phyloP scores from a whole-genome alignment of 106 monocot genomes.

The Acanthochlamys bracteata region DNA sequence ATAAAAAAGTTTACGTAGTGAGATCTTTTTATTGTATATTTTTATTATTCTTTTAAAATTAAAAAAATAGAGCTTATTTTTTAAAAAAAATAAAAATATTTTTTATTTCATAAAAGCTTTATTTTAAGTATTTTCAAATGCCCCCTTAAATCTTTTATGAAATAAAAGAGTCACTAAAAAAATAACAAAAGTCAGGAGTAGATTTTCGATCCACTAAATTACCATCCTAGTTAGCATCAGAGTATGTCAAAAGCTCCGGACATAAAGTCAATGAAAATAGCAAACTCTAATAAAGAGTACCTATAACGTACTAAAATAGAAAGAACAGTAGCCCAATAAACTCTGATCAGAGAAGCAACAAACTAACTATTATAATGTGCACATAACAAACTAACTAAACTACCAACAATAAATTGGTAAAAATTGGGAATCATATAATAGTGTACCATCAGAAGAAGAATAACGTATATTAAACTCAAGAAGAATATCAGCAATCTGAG shows the following conservation, averaged over 20 bases:
- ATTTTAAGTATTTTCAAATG: too few relatives aligned
- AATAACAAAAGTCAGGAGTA: slow-evolving; percentile 2
- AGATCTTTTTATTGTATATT: too few relatives aligned
- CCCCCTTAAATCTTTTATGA: not conserved
- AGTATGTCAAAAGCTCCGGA: not conserved
- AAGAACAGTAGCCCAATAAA: not conserved
- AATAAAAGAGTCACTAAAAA: not conserved
- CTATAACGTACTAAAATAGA: not conserved
- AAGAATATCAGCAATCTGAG: not conserved
- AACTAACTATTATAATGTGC: slow-evolving; percentile 5
- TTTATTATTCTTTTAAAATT: too few relatives aligned
- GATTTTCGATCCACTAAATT: not conserved
- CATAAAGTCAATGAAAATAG: not conserved
- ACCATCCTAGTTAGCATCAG: not conserved
- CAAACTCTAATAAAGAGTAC: not conserved
- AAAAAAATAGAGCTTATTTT: too few relatives aligned
- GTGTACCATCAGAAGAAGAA: not conserved
- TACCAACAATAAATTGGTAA: not conserved
- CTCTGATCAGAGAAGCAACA: not conserved
- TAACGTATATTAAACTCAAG: not conserved
- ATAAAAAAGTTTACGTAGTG: too few relatives aligned
- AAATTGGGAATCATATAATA: not conserved
- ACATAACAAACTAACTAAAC: not conserved
- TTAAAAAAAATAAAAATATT: too few relatives aligned
- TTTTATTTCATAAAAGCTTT: too few relatives aligned